A percentile compares a stretch with the other conserved stretches of the same genome.
Conservation (phyloP, 2,329 filamentous ascomycete genomes). For the Balansia obtecta region DNA sequence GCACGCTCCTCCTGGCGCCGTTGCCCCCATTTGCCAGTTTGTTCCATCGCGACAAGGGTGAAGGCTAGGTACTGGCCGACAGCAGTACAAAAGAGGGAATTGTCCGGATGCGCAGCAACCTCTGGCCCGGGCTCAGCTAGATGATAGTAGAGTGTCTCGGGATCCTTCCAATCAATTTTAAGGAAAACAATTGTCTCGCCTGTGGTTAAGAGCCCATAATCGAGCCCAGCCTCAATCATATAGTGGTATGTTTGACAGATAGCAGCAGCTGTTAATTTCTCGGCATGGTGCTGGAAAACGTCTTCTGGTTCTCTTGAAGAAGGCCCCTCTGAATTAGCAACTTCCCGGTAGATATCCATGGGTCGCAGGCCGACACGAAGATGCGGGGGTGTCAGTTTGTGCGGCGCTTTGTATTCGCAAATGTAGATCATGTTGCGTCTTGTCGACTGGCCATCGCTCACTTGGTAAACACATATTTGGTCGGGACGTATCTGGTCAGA, state of each 20-base stretch:
- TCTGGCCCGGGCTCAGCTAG: conserved; percentile 17
- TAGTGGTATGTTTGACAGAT: conserved; percentile 36
- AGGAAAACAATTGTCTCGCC: conserved; percentile 33
- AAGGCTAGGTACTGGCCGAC: conserved; percentile 18
- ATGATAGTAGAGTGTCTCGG: conserved; percentile 18
- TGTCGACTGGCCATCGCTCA: conserved; percentile 4
- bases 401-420: conserved; percentile 33
- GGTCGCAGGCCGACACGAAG: conserved; percentile 28
- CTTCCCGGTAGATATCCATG: conserved; percentile 27
- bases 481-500: conserved; percentile 17
- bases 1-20: background rate
- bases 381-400: conserved; percentile 30
- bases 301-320: conserved; percentile 15
- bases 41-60: conserved; percentile 15
- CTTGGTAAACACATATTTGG: conserved; percentile 17
- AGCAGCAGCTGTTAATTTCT: conserved; percentile 26
- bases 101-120: conserved; percentile 7
- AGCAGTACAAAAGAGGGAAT: conserved; percentile 13
- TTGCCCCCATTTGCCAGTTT: background rate
- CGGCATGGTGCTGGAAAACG: conserved; percentile 22
- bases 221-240: conserved; percentile 33
- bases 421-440: conserved; percentile 17
- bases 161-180: conserved; percentile 18
- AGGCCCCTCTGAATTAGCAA: no score
- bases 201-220: conserved; percentile 29